Evolutionary conservation across 169 alveolate species (phyloP), one percentile per base, ranked within the genome.

Genomic region (Plasmodium knowlesi): DNA sequence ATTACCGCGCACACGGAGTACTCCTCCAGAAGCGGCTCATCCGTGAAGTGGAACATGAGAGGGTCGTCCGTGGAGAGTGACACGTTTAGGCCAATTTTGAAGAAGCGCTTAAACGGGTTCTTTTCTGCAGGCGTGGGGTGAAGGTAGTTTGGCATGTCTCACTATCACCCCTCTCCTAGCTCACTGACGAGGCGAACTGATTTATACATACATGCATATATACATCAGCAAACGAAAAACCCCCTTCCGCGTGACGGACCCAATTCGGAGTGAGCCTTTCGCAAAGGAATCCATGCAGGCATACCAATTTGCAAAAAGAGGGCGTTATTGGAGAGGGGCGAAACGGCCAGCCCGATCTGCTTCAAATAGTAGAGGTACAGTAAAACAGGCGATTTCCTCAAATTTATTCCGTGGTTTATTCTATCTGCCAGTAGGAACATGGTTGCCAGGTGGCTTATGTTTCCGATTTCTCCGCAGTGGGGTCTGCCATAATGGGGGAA

Each of bases 51-150:
- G 88, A 98, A 96, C 97, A 98, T 98, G 79, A 98, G 92, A 5
- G 99, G 99, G 91, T 98, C 99, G 90, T 98, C 99, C 12, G 99
- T 98, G 39, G 99, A 98, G 16, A 98, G 82, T 30, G 99, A 95
- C 9, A 98, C 99, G 89, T 98, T 98, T 34, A 98, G 92, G 34
- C 99, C 99, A 57, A 96, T 95, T 89, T 95, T 81, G 95, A 98
- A 98, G 95, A 97, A 98, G 30, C 94, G 94, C 78, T 91, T 95
- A 74, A 98, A 97, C 9, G 99, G 99, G 84, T 96, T 97, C 93
- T 97, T 97, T 73, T 95, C 97, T 83, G 94, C 74, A 81, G 73
- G 92, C 32, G 97, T 67, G 74, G 93, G 90, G 82, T 70, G 39
- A 28, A 41, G 54, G 54, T 12, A 43, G n/a, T 43, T 43, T 43